A percentile compares a stretch with the other conserved stretches of the same genome.
These are phyloP conservation scores for Exophiala phaeomuriformis DNA, from an alignment of 2,329 filamentous ascomycete genomes.

Conservation along the genomic window DNA sequence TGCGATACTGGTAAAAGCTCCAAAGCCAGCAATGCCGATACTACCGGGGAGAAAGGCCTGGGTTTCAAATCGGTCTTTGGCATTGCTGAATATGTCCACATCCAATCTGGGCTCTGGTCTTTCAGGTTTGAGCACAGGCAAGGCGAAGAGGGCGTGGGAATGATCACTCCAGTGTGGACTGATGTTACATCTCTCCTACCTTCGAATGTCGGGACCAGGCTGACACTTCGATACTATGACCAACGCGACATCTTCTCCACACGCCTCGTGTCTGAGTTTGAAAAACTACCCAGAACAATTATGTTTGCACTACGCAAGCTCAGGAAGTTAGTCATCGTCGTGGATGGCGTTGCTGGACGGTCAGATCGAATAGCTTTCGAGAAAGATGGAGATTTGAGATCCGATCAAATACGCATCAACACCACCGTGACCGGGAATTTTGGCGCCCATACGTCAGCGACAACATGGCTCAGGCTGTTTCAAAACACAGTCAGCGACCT, in stretches of 20 bases:
- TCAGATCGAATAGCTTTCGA: constrained; percentile 7
- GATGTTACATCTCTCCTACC: constrained; percentile 1
- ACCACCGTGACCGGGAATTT: constrained; percentile 7
- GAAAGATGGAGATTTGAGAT: constrained; percentile 4
- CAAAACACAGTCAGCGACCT: constrained; percentile 3
- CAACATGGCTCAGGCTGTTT: constrained; percentile 8
- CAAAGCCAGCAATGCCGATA: constrained; percentile 29
- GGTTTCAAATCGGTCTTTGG: constrained; percentile 36
- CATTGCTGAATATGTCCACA: constrained; percentile 26
- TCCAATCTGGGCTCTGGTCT: constrained; percentile 19
- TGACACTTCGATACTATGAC: constrained; percentile 10
- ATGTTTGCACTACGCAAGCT: constrained; percentile 13
- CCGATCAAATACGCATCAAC: constrained; percentile 3
- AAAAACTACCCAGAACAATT: constrained; percentile 11
- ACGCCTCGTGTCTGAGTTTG: constrained; percentile 9
- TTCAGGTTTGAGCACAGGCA: constrained; percentile 22
- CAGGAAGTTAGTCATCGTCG: constrained; percentile 7
- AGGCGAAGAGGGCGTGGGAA: constrained; percentile 15
- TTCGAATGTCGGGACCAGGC: constrained; percentile 5
- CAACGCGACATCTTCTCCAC: neutral
- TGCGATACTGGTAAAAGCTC: constrained; percentile 35
- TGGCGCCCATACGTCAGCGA: constrained; percentile 7
- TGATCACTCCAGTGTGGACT: constrained; percentile 18
- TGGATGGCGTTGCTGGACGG: constrained; percentile 4
- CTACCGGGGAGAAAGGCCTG: constrained; percentile 34